A percentile compares a stretch with the other conserved stretches of the same genome.
Conservation (phyloP, 352 stramenopile species). For the Thalassiosira sp. region DNA sequence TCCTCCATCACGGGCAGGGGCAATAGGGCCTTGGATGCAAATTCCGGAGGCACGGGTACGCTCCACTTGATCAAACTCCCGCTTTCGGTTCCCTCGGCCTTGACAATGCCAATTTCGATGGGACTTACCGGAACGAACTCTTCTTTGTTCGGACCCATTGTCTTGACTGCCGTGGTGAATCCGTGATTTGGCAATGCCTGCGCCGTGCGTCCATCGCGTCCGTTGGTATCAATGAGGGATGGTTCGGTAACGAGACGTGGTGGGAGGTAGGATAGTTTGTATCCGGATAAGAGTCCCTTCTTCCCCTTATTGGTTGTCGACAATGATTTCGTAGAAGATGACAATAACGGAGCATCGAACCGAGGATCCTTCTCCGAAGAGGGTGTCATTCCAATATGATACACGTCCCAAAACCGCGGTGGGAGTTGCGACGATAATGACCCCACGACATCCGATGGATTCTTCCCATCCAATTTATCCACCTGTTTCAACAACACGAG, state of each 20-base stretch:
- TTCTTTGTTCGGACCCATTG: conserved; percentile 71
- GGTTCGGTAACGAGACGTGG: conserved; percentile 54
- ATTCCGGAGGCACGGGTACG: conserved; percentile 70
- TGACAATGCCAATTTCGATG: conserved; percentile 73
- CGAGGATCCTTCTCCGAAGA: conserved; percentile 59
- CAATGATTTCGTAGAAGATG: background rate
- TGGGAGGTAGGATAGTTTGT: conserved; percentile 67
- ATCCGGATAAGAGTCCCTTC: conserved; percentile 44
- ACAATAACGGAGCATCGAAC: conserved; percentile 14
- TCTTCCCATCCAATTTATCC: conserved; percentile 50
- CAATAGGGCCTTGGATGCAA: conserved; percentile 54
- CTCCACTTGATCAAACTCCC: conserved; percentile 63
- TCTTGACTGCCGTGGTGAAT: conserved; percentile 78
- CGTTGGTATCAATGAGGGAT: conserved; percentile 57
- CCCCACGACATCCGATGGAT: conserved; percentile 38
- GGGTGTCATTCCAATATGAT: conserved; percentile 82
- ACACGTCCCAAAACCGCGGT: conserved; percentile 81
- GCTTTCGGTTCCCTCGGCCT: conserved; percentile 22
- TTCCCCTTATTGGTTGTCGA: conserved; percentile 12
- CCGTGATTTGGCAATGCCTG: conserved; percentile 73
- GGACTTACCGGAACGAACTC: conserved; percentile 68
- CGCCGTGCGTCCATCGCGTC: conserved; percentile 52
- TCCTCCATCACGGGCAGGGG: conserved; percentile 52
- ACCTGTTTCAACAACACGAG: conserved; percentile 59
- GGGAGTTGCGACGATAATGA: conserved; percentile 54